Evolutionary conservation across 345 rosid species (phyloP), one percentile per base, ranked within the genome.

Genomic region (Syzygium aromaticum): DNA sequence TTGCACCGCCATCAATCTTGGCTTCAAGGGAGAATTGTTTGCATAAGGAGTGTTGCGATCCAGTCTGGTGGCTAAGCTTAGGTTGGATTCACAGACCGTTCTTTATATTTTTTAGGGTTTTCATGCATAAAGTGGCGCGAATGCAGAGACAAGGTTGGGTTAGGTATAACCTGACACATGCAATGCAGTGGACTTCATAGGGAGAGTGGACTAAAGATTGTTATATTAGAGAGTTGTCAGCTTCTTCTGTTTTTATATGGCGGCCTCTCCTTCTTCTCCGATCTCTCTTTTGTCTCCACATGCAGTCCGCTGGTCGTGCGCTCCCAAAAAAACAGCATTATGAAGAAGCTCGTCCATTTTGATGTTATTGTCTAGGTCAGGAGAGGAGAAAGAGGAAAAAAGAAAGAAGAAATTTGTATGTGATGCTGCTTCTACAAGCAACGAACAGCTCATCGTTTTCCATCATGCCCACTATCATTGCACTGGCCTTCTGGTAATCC

Each of bases 341-440:
- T 19, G 82, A 73, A 73, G 82, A 73, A 73, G 49, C 27, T 73
- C 49, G 82, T 38, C 49, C 80, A 11, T 43, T 25, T 51, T 86
- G 27, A 19, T 73, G 80, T 19, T 73, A 2, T 73, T 73, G 15
- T 51, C 54, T 22, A 67, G 73, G 14, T n/a, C 15, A 12, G 5
- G 64, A 13, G 22, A 57, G 51, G 52, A 14, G 56, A 27, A 52
- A 78, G 12, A 0, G 22, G n/a, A 25, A 11, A 53, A 22, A 52
- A 33, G 13, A 28, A 7, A 5, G 57, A 2, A 28, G 38, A 57
- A n/a, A 49, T 52, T 77, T 67, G 91, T 93, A 90, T 92, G 94
- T 90, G 94, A 91, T 87, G 90, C 89, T 89, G 95, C 87, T 64
- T 40, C 87, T 88, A 80, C 85, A 91, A 92, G 94, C 90, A 92